Evolutionary conservation across 1,284 basidiomycete genomes (phyloP).

Genomic region (Amylostereum chailletii): DNA sequence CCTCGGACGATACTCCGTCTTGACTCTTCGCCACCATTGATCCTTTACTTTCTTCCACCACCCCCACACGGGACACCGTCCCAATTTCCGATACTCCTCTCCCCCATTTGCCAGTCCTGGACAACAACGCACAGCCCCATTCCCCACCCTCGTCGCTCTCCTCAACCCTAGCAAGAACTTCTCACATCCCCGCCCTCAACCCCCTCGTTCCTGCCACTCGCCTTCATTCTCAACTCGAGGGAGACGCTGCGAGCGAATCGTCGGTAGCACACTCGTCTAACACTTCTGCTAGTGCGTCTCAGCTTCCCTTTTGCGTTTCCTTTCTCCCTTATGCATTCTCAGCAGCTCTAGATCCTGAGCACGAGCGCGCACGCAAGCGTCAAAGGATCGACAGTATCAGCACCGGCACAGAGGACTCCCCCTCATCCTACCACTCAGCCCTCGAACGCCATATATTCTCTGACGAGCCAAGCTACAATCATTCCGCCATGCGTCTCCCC

Average conservation of each 20-base stretch:
- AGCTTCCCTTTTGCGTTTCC: constrained; percentile 19
- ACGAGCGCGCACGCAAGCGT: constrained; percentile 55
- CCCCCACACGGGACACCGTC: constrained; percentile 47
- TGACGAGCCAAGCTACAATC: constrained; percentile 17
- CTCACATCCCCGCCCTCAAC: constrained; percentile 20
- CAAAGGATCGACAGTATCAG: constrained; percentile 45
- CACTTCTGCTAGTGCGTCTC: constrained; percentile 19
- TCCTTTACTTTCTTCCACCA: constrained; percentile 45
- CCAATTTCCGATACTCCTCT: constrained; percentile 26
- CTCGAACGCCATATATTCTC: constrained; percentile 22
- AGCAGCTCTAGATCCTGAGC: constrained; percentile 35
- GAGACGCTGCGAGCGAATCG: constrained; percentile 30
- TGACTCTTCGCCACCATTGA: constrained; percentile 50
- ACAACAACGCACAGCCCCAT: constrained; percentile 33
- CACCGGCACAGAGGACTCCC: constrained; percentile 15
- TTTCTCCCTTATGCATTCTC: constrained; percentile 14
- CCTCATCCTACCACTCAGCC: constrained; percentile 18
- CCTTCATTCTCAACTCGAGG: constrained; percentile 53
- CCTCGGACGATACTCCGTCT: background rate
- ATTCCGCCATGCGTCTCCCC: constrained; percentile 45
- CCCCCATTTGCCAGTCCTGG: constrained; percentile 29
- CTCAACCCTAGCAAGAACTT: constrained; percentile 17
- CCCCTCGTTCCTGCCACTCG: constrained; percentile 53
- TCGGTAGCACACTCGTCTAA: constrained; percentile 17
- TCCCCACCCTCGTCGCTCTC: constrained; percentile 20